A percentile compares a stretch with the other conserved stretches of the same genome.
Evolutionary conservation across 2,329 filamentous ascomycete species (phyloP).

Genomic region (Bipolaris oryzae): DNA sequence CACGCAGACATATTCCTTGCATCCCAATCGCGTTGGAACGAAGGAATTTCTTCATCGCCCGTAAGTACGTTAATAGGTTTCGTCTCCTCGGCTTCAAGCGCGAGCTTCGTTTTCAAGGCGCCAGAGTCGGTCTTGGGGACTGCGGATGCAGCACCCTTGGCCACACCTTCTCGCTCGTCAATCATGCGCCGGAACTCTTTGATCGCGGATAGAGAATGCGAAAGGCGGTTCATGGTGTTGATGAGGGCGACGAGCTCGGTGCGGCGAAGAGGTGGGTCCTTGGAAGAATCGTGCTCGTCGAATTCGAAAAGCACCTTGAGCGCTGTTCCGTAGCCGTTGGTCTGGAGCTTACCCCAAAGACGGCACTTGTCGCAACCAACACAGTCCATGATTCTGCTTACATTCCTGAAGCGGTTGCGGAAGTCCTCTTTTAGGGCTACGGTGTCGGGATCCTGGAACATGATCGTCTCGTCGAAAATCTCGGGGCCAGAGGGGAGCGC

Average conservation of each 20-base stretch:
- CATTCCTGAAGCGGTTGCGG: conserved; percentile 94
- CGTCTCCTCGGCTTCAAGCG: conserved; percentile 26
- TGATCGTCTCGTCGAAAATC: conserved; percentile 92
- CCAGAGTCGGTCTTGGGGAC: conserved; percentile 33
- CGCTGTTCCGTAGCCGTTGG: conserved; percentile 90
- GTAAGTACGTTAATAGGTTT: conserved; percentile 9
- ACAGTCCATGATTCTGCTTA: conserved; percentile 96
- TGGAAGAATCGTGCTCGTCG: conserved; percentile 67
- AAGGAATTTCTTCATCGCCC: conserved; percentile 50
- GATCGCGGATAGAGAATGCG: conserved; percentile 77
- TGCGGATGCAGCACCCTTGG: conserved; percentile 29
- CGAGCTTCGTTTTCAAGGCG: conserved; percentile 40
- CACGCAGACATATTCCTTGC: conserved; percentile 53
- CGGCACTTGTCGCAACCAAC: conserved; percentile 98
- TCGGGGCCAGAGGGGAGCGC: conserved; percentile 69
- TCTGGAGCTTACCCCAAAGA: conserved; percentile 97
- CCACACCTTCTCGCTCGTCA: conserved; percentile 41
- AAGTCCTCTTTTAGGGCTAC: conserved; percentile 95
- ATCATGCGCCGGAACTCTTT: conserved; percentile 69
- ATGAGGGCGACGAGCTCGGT: conserved; percentile 94
- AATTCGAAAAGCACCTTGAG: conserved; percentile 97
- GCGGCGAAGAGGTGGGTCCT: conserved; percentile 75
- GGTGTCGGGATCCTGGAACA: conserved; percentile 78
- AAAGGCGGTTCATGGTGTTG: conserved; percentile 90
- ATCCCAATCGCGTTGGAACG: conserved; percentile 52